A percentile compares a stretch with the other conserved stretches of the same genome.
These are phyloP conservation scores for Serpula lacrymans DNA, from an alignment of 768 basidiomycete species.

Conservation along the genomic window DNA sequence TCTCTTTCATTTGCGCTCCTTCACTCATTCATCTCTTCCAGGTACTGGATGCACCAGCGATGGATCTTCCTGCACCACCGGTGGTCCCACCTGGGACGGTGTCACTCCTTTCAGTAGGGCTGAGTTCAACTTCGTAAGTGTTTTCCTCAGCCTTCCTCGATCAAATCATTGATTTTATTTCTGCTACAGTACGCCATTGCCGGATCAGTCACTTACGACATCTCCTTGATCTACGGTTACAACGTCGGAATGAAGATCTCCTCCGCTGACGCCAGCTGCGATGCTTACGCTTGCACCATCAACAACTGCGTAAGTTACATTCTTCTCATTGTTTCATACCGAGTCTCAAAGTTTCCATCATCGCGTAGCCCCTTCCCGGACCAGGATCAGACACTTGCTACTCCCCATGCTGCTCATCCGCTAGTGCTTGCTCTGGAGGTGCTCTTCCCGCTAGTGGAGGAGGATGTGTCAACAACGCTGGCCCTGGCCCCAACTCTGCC, in stretches of 20 bases:
- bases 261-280: constrained; percentile 20
- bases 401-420: constrained; percentile 28
- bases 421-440: constrained; percentile 20
- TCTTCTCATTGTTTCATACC: neutral
- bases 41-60: constrained; percentile 24
- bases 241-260: constrained; percentile 33
- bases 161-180: neutral
- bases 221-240: constrained; percentile 31
- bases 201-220: constrained; percentile 28
- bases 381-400: constrained; percentile 19
- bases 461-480: constrained; percentile 23
- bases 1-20: constrained; percentile 7
- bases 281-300: constrained; percentile 28
- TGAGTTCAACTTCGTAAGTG: constrained; percentile 28
- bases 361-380: constrained; percentile 28
- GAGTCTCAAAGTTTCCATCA: constrained; percentile 4
- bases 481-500: constrained; percentile 26
- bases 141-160: too few relatives aligned
- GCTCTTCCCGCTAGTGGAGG: constrained; percentile 24
- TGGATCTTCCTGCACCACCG: constrained; percentile 23
- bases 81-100: constrained; percentile 27
- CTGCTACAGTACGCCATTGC: constrained; percentile 17
- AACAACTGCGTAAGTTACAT: constrained; percentile 22
- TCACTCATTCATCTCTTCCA: constrained; percentile 5
- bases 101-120: constrained; percentile 29